Base-by-base conservation (phyloP, 2,329 filamentous ascomycete species). In the Claviceps quebecensis region DNA sequence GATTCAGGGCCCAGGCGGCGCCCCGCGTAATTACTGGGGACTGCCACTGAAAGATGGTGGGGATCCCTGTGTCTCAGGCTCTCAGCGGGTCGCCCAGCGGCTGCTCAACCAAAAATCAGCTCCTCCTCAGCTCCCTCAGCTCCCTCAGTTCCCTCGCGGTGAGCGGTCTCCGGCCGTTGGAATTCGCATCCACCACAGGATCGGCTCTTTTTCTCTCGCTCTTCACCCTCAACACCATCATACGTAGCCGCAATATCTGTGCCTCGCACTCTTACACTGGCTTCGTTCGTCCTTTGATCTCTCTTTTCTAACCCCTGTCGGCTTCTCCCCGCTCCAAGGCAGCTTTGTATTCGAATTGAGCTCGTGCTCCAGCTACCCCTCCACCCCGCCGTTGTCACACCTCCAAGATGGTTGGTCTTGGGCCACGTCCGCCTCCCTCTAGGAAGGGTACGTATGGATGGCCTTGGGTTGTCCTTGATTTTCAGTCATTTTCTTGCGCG, bases 361-460 rank as follows among this genome's bases (percentile, higher is more conserved):
- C 16, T 47, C 47, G 17, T 49, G 38, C 47, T 49, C 29, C n/a
- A 45, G 54, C 59, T 66, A 64, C 64, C 66, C 66, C 64, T 63
- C 64, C 63, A 65, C 64, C 67, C 63, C 64, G 58, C 59, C 57
- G 64, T 58, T 58, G 54, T 52, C 60, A 48, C 56, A 52, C 22
- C 48, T 52, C 56, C 65, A 73, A 66, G 63, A 75, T 75, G 72
- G 72, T 75, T 60, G 72, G 72, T 57, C 65, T 75, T 56, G 72
- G 72, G 65, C 72, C 72, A 60, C 70, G 72, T 63, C 71, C 68
- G 63, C 72, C 71, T 57, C 71, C 71, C 59, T 72, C 70, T 60
- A 69, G 72, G 59, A 87, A 86, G 78, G 86, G 86, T 86, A 78
- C 67, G 80, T 77, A 56, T 55, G 53, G 51, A 43, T 47, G n/a